Evolutionary conservation across 2,329 filamentous ascomycete species (phyloP), one percentile per base, ranked within the genome.

Genomic region (Penicillium nordicum): DNA sequence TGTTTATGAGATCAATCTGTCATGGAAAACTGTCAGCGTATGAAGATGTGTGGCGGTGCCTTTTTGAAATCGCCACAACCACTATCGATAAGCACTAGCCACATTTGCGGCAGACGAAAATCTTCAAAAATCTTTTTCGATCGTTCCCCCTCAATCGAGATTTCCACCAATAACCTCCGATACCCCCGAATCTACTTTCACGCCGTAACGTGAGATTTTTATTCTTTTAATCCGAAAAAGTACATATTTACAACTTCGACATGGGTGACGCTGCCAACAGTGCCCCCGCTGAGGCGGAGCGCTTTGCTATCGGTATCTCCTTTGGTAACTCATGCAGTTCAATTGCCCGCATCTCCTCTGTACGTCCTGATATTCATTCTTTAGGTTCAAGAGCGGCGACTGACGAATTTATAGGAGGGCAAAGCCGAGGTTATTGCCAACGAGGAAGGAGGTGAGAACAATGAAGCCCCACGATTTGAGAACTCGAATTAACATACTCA

Each of bases 281-380:
- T 74, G 70, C 74, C 70, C 67, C 74, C 73, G 71, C 75, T 71
- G 68, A 73, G 59, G 63, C 71, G 34, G 80, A 83, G 75, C 78
- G 83, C 69, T 81, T 82, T 69, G 90, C 88, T 73, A 97, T 99
- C 78, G 94, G 94, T 75, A 92, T 99, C 73, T 89, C 92, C 66
- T 97, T 97, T 82, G 94, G 94, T 79, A 99, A 97, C 82, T 92
- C 92, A 60, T 96, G 96, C 86, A 95, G 91, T 80, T 97, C 92
- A 59, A 97, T 99, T 78, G 93, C 93, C 68, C 92, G 87, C 74
- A 96, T 92, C 45, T 84, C 88, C 60, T 76, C 77, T 61, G 82
- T 84, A 76, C 63, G 80, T 69, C 46, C 29, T 34, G 50, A 23
- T 44, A 37, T 18, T 18, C 16, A 48, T 38, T 21, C 5, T n/a